These are phyloP conservation scores for Cladosporium oxysporum DNA, from an alignment of 2,329 filamentous ascomycete species.

Conservation along the genomic window DNA sequence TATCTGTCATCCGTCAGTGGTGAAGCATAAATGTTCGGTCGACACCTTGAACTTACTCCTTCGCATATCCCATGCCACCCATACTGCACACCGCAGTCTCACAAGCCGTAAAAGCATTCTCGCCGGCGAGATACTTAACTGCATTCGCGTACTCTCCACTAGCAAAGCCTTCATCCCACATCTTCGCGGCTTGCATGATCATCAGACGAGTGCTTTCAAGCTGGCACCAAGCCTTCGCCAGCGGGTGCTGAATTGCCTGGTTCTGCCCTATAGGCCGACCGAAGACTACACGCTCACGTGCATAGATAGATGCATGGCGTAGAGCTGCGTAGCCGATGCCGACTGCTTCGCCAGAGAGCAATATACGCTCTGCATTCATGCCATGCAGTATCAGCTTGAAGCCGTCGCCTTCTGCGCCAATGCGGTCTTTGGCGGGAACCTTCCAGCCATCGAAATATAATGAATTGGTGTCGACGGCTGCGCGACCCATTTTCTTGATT, in stretches of 20 bases:
- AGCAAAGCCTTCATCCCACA: slow-evolving; percentile 58
- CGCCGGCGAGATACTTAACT: slow-evolving; percentile 69
- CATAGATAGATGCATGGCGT: slow-evolving; percentile 61
- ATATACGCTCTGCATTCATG: slow-evolving; percentile 77
- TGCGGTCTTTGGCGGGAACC: slow-evolving; percentile 42
- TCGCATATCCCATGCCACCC: slow-evolving; percentile 67
- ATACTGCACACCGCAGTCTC: slow-evolving; percentile 62
- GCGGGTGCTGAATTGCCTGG: slow-evolving; percentile 65
- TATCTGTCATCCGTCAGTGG: slow-evolving; percentile 40
- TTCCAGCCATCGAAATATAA: slow-evolving; percentile 49
- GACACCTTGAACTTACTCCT: slow-evolving; percentile 42
- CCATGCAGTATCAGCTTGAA: slow-evolving; percentile 66
- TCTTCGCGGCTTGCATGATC: slow-evolving; percentile 64
- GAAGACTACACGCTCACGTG: slow-evolving; percentile 66
- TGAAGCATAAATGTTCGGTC: neutral
- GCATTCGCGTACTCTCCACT: slow-evolving; percentile 61
- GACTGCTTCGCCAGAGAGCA: slow-evolving; percentile 60
- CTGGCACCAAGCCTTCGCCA: slow-evolving; percentile 66
- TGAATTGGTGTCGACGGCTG: slow-evolving; percentile 47
- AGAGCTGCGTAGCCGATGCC: slow-evolving; percentile 50
- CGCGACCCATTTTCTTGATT: slow-evolving; percentile 50
- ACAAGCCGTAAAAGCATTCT: slow-evolving; percentile 64
- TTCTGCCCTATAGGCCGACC: slow-evolving; percentile 66
- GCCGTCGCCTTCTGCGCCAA: slow-evolving; percentile 47
- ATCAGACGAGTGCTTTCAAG: slow-evolving; percentile 67